Base-by-base conservation (phyloP, 176 grass and related monocot genomes). In the Phyllostachys edulis region DNA sequence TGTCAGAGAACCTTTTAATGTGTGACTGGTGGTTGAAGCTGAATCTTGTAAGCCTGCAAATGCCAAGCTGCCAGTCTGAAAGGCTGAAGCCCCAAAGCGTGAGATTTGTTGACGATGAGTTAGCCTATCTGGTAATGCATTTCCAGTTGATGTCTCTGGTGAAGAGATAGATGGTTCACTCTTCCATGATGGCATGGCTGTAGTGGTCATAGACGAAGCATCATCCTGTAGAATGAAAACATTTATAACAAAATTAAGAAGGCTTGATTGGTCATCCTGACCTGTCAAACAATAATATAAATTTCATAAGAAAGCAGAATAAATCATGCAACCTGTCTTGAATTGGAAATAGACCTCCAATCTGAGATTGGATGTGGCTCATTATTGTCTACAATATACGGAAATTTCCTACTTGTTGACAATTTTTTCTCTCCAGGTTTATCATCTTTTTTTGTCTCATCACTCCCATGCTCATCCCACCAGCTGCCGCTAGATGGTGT, bases 401-500 rank as follows among this genome's bases (percentile, higher is more conserved):
- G 78, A 79, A 88, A 98, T 64, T 95, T 98, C 91, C 87, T 87
- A 76, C 62, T 80, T 61, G 77, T 63, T 54, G 79, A 85, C 77
- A 82, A 51, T 46, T 91, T 95, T 55, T 90, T 94, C 69, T 99
- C 93, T 50, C 57, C 73, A 74, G 63, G 56, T 90, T 89, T 89
- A 42, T 89, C 87, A 73, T 93, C 88, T 72, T 85, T 99, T 84
- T 92, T 94, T 15, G 75, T 74, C 77, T 93, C 88, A 83, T 93
- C 88, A 76, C 84, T 80, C 55, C 89, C 93, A 83, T 92, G 87
- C n/a, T 99, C 96, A 87, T 96, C 89, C 93, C 91, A n/a, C n/a
- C n/a, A n/a, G n/a, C n/a, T n/a, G n/a, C n/a, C n/a, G n/a, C n/a
- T n/a, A n/a, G 96, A 98, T 45, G 93, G 89, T 39, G 93, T 95